Evolutionary conservation across 106 monocot genomes (phyloP).

Genomic region (Dioscorea dumetorum): DNA sequence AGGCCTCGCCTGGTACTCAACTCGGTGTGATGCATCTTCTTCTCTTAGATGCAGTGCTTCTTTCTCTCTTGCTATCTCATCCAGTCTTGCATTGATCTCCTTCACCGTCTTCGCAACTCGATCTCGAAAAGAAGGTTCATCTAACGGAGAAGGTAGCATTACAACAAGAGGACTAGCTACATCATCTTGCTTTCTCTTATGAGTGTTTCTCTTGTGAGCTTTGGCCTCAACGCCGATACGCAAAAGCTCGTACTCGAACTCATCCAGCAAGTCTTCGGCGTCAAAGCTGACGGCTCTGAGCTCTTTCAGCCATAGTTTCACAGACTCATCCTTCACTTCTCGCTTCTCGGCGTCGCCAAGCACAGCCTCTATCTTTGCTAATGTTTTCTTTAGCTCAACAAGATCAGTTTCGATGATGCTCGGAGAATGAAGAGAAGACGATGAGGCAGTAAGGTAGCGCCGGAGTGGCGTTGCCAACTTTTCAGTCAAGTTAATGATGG

Average conservation of each 20-base stretch:
- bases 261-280: conserved; percentile 18
- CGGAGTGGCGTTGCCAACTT: neutral
- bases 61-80: neutral
- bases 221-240: neutral
- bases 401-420: neutral
- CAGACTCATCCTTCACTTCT: neutral
- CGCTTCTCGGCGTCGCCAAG: conserved; percentile 18
- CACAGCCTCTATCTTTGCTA: conserved; percentile 1
- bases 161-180: neutral
- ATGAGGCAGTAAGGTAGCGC: neutral
- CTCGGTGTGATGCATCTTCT: neutral
- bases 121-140: neutral
- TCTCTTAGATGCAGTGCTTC: neutral
- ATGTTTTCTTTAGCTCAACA: neutral
- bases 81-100: neutral
- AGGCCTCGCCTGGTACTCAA: neutral
- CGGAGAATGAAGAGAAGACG: neutral
- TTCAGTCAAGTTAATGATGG: neutral
- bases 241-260: conserved; percentile 1
- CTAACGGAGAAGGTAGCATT: neutral
- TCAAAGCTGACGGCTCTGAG: conserved; percentile 12
- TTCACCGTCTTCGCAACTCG: conserved; percentile 2
- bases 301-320: conserved; percentile 9
- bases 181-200: neutral
- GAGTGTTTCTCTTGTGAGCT: neutral